A percentile compares a stretch with the other conserved stretches of the same genome.
Evolutionary conservation across 768 basidiomycete genomes (phyloP).

Genomic region (Chalciporus piperatus): DNA sequence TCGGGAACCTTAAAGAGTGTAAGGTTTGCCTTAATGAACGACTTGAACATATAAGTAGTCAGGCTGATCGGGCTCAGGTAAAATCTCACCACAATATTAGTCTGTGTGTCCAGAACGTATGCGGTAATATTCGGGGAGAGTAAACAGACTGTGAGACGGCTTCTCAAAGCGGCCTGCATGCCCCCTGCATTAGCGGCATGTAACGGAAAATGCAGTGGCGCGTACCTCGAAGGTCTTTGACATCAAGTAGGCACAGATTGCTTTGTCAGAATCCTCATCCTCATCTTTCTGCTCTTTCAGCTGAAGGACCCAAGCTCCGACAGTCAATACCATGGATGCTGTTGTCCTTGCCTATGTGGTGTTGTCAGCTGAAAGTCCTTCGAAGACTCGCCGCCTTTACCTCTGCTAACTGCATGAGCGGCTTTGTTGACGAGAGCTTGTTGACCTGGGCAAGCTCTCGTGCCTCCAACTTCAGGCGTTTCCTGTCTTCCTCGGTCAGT

Average conservation of each 20-base stretch:
- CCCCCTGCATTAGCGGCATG: not conserved
- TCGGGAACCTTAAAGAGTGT: constrained; percentile 2
- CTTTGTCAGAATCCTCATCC: not conserved
- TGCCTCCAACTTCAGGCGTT: not conserved
- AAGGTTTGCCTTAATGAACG: not conserved
- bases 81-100: not conserved
- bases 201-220: not conserved
- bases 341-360: not conserved
- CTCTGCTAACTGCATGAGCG: not conserved
- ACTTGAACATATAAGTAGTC: not conserved
- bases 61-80: not conserved
- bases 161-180: not conserved
- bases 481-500: not conserved
- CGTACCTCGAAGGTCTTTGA: not conserved
- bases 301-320: not conserved
- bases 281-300: not conserved
- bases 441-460: not conserved
- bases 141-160: not conserved
- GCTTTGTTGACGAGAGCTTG: not conserved
- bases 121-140: constrained; percentile 2
- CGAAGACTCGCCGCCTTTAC: not conserved
- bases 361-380: not conserved
- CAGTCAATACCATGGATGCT: not conserved
- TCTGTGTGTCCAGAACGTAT: not conserved
- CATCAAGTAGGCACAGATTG: not conserved